Base-by-base conservation (phyloP, 2,329 filamentous ascomycete genomes). In the Neurospora crassa region DNA sequence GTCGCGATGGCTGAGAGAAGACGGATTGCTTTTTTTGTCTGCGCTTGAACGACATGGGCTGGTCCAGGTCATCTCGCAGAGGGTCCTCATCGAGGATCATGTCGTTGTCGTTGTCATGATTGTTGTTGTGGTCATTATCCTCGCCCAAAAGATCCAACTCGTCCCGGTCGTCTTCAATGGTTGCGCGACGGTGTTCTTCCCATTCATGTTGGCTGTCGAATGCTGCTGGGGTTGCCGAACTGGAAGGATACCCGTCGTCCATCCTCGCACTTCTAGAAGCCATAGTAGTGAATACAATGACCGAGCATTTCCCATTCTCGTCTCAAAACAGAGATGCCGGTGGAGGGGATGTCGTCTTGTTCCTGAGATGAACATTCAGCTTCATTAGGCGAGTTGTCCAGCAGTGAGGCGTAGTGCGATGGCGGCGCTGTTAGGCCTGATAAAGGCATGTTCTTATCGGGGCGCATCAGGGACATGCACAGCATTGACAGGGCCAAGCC, bases 21-120 rank as follows among this genome's bases (percentile, higher is more conserved):
- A 81, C 81, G 40, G 82, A 82, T 63, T 83, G 81, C 72, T 85
- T 90, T 75, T 88, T 90, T 75, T 88, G 86, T 74, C 88, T 90
- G 77, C 91, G 89, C 83, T 92, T 93, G 82, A 93, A 93, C 42
- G 90, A 91, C 70, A 92, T 81, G 40, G 85, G 83, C 68, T 87
- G 83, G 70, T 82, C 80, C 42, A 87, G 77, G 63, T 83, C 81
- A 69, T 83, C 80, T 70, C 83, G 82, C 71, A 90, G 80, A 24
- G 89, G 87, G 78, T 91, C 88, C 68, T 88, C 83, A 63, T 81
- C 82, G 70, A 90, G 82, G 43, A 88, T 74, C 69, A 80, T 78
- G 69, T 76, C 76, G 53, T 77, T 74, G 71, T 79, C 76, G 74
- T 78, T 76, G 71, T 74, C 73, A 59, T 76, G 76, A 59, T 77